Evolutionary conservation across 805 yeast genomes (phyloP), one percentile per base, ranked within the genome.

Genomic region (Candida easanensis): DNA sequence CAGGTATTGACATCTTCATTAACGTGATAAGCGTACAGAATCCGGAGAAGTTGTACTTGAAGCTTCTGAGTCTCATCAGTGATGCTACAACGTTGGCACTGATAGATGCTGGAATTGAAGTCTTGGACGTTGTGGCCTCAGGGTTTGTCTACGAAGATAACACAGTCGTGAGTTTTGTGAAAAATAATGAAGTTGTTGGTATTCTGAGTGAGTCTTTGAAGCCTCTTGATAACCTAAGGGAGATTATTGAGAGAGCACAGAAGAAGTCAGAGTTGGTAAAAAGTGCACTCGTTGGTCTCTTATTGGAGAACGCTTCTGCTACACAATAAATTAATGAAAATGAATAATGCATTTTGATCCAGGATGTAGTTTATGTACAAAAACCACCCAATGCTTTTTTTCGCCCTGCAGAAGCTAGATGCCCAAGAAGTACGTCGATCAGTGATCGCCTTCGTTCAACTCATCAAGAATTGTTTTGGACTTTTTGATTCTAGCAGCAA

Each of bases 21-120:
- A 77, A 83, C 31, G 68, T 91, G 7, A 72, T 90, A 22, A 70
- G 82, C 7, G 52, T 63, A 2, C 55, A 53, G 22, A 44, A 52
- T n/a, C 58, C 68, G 4, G 70, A 69, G 31, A 46, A 47, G 25
- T 47, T 58, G 15, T 35, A 48, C 17, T 62, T 62, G 41, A 61
- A 61, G 40, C 60, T 63, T 33, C 63, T 63, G 28, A 61, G 58
- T 31, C 60, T 74, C 22, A 63, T 73, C 22, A 67, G 75, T 31
- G 63, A 66, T 25, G 59, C 65, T 30, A 73, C 86, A 0, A 77
- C 85, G 4, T 60, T 88, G 39, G 95, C 97, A 0, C 62, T 93
- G 44, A 80, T 86, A 0, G 93, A 93, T 62, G 83, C 97, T 0
- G 89, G 89, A 7, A 80, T 91, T 21, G 95, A 90, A 54, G 60